Evolutionary conservation across 2,329 filamentous ascomycete genomes (phyloP).

Genomic region (Pleoardoris graminearum): DNA sequence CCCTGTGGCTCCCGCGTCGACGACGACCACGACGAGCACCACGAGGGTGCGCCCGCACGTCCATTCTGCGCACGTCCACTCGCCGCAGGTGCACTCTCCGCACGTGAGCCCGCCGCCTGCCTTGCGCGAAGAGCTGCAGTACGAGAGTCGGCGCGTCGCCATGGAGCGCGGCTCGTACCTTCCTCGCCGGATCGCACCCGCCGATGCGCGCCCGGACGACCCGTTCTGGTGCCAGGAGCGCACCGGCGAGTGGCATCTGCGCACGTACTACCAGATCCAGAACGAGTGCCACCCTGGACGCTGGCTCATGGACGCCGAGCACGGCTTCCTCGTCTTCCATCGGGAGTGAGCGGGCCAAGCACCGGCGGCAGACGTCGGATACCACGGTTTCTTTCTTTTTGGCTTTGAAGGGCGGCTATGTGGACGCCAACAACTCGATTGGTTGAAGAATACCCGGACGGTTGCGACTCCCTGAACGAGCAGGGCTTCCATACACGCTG

Average conservation of each 20-base stretch:
- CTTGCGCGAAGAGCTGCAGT: slow-evolving; percentile 32
- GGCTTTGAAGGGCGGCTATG: no score
- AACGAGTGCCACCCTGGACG: slow-evolving; percentile 43
- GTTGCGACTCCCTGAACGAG: no score
- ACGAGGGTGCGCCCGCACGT: slow-evolving; percentile 2
- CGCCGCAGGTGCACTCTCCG: not conserved
- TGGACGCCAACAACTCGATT: no score
- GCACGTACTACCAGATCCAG: slow-evolving; percentile 44
- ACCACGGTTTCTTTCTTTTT: no score
- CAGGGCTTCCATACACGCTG: no score
- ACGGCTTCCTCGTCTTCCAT: slow-evolving; percentile 41
- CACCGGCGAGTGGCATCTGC: slow-evolving; percentile 42
- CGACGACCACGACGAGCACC: slow-evolving; percentile 9
- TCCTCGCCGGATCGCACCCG: slow-evolving; percentile 35
- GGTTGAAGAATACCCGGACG: no score
- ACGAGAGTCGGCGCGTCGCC: slow-evolving; percentile 36
- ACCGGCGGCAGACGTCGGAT: no score
- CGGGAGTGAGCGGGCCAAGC: slow-evolving; percentile 30
- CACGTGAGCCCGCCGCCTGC: not conserved
- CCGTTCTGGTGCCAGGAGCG: slow-evolving; percentile 45
- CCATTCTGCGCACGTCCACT: not conserved
- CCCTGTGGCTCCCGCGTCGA: slow-evolving; percentile 11
- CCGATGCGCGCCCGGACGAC: slow-evolving; percentile 38
- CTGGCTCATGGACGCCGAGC: slow-evolving; percentile 41
- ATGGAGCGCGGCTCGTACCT: slow-evolving; percentile 39